Conservation (phyloP, 2,329 filamentous ascomycete species). For the Epichloe glyceriae region DNA sequence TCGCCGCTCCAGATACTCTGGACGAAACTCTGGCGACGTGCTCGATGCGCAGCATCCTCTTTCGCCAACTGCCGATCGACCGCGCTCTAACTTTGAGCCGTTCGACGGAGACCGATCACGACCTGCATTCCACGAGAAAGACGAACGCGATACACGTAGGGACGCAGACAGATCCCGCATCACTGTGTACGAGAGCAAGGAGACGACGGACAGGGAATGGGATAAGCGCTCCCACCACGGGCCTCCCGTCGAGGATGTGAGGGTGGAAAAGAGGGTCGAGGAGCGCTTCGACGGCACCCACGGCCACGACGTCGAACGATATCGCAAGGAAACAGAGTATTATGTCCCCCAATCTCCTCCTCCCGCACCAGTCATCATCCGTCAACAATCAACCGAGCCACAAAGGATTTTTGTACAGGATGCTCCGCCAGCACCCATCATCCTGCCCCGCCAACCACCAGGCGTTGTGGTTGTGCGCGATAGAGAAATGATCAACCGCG, state of each 20-base stretch:
- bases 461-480: constrained; percentile 31
- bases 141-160: constrained; percentile 23
- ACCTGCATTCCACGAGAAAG: constrained; percentile 31
- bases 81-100: constrained; percentile 36
- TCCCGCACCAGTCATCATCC: constrained; percentile 41
- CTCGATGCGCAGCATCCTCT: constrained; percentile 26
- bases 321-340: constrained; percentile 50
- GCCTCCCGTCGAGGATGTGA: constrained; percentile 37
- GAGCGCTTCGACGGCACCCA: constrained; percentile 33
- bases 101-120: constrained; percentile 25
- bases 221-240: constrained; percentile 27
- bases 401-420: constrained; percentile 50
- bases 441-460: constrained; percentile 33
- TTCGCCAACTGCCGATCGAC: constrained; percentile 31
- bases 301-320: constrained; percentile 42
- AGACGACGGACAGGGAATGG: constrained; percentile 27
- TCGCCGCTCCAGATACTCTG: constrained; percentile 30
- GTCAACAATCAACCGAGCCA: constrained; percentile 39
- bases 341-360: constrained; percentile 39
- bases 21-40: constrained; percentile 27
- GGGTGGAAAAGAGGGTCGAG: constrained; percentile 40
- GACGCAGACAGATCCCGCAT: constrained; percentile 18
- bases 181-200: constrained; percentile 23
- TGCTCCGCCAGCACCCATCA: constrained; percentile 38
- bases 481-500: constrained; percentile 26